A percentile compares a stretch with the other conserved stretches of the same genome.
Conservation (phyloP, 192 early-diverging fungal species). For the Entomortierella lignicola region DNA sequence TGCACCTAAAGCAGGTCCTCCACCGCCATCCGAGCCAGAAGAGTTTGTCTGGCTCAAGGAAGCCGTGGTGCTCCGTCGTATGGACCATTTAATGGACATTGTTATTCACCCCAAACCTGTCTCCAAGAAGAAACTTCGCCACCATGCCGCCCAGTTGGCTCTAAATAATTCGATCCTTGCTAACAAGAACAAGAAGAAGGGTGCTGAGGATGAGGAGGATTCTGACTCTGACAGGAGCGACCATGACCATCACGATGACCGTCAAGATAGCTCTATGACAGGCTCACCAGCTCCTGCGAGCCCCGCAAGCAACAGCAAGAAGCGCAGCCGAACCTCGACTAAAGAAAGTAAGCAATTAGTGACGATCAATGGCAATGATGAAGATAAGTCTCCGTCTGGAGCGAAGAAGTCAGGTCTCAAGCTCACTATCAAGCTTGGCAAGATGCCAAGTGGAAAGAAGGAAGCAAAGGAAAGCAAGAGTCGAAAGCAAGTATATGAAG, state of each 20-base stretch:
- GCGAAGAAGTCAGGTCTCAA: conserved; percentile 40
- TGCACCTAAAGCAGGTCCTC: neutral
- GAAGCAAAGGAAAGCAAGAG: conserved; percentile 20
- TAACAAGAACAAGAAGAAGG: conserved; percentile 29
- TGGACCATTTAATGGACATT: conserved; percentile 64
- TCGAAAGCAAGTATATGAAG: neutral
- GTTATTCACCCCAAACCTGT: conserved; percentile 62
- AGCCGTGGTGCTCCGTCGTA: conserved; percentile 62
- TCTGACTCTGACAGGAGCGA: conserved; percentile 38
- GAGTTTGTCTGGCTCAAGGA: conserved; percentile 68
- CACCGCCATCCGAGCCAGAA: conserved; percentile 37
- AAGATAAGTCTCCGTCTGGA: neutral
- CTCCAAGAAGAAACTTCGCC: conserved; percentile 53
- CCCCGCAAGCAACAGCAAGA: conserved; percentile 40
- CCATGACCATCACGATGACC: conserved; percentile 15
- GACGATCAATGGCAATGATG: conserved; percentile 27
- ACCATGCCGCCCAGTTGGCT: conserved; percentile 45
- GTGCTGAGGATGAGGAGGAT: conserved; percentile 18
- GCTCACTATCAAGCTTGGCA: conserved; percentile 44
- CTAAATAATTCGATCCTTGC: conserved; percentile 41
- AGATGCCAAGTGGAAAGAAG: conserved; percentile 36
- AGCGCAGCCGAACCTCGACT: conserved; percentile 25
- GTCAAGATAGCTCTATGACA: conserved; percentile 5
- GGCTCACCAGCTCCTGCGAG: conserved; percentile 17
- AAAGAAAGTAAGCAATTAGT: conserved; percentile 36